Conservation (phyloP, 768 basidiomycete genomes). For the Lactarius quietus region DNA sequence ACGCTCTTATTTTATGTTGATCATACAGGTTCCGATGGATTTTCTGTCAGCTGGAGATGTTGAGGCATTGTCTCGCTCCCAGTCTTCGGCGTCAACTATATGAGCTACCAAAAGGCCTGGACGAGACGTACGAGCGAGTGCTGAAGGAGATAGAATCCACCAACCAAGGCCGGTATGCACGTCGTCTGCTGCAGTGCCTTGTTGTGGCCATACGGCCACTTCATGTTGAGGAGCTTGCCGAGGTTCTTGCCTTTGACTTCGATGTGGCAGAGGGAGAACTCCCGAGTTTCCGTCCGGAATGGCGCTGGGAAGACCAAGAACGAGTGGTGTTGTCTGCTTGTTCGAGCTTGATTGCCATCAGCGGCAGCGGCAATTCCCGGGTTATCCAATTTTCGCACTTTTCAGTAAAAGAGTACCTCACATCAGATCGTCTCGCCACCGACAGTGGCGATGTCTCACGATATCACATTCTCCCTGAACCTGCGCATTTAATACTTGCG, state of each 20-base stretch:
- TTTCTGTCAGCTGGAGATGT: background rate
- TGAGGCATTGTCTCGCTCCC: background rate
- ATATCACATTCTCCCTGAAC: background rate
- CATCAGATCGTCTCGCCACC: background rate
- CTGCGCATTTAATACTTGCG: background rate
- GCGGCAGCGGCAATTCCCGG: background rate
- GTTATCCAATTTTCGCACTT: background rate
- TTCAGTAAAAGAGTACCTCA: background rate
- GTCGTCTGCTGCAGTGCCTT: background rate
- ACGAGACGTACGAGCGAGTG: background rate
- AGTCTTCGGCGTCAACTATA: background rate
- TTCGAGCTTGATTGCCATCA: background rate
- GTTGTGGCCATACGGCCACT: background rate
- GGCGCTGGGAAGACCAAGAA: background rate
- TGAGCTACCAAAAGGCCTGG: background rate
- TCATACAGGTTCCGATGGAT: background rate
- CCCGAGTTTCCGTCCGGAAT: background rate
- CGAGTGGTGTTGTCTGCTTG: background rate
- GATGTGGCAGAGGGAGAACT: background rate
- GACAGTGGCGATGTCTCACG: background rate
- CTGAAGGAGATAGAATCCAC: background rate
- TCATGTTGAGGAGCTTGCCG: background rate
- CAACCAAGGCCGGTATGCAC: background rate
- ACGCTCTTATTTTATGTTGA: background rate
- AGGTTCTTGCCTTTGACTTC: background rate